Evolutionary conservation across 2,329 filamentous ascomycete genomes (phyloP), one percentile per base, ranked within the genome.

Genomic region (Colletotrichum falcatum): DNA sequence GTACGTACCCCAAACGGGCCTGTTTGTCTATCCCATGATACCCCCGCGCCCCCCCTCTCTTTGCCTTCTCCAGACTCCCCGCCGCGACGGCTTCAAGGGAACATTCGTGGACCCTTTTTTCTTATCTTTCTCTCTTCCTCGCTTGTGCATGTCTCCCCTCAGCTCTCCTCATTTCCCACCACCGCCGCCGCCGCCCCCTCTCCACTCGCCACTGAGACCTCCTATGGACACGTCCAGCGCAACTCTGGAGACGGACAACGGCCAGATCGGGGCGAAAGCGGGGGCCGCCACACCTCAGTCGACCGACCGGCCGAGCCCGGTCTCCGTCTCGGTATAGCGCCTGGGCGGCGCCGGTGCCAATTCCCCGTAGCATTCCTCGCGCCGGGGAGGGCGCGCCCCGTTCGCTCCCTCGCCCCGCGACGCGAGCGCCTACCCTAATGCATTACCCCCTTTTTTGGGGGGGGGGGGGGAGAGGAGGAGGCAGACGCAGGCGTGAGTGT

Each of bases 261-360:
- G 30, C 23, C 49, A 49, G 42, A 44, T 56, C 42, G 53, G 60
- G 60, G 60, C 65, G 53, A 68, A 44, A 63, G 30, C 33, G 60
- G 44, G 44, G 51, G 51, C 65, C 37, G 46, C 61, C 53, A 62
- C 51, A 44, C 30, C 42, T 54, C 42, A 51, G 39, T 16, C 53
- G 51, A 33, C 42, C 42, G 58, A 23, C 42, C 65, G 60, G 44
- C 26, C 44, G 26, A 54, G 53, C 39, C 51, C 42, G 51, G 11
- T 44, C 30, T 48, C 58, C 58, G 58, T 23, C 42, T 61, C 26
- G 58, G 42, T 61, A 18, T 35, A 48, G 58, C 33, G 28, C 20
- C 42, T 48, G 42, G n/a, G 14, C 14, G 58, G 58, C 58, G 42
- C 28, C 58, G 42, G 44, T n/a, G n/a, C 58, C 14, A 48, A 61